These are phyloP conservation scores for Fraxinus pennsylvanica DNA, from an alignment of 257 asterid genomes.

Conservation along the genomic window DNA sequence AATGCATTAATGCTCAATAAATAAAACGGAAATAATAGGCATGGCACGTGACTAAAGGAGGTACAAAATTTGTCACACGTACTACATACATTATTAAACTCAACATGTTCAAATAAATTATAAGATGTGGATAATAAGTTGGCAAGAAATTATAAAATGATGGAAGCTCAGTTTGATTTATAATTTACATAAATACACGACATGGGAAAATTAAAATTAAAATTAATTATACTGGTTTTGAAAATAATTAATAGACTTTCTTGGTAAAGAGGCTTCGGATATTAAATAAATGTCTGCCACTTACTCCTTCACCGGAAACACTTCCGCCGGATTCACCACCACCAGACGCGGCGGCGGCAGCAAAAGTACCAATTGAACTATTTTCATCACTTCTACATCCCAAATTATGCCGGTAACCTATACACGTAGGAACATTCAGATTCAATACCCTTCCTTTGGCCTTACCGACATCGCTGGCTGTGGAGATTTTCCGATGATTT, in stretches of 20 bases:
- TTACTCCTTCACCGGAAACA: slow-evolving; percentile 59
- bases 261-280: slow-evolving; percentile 72
- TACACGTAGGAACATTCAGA: slow-evolving; percentile 80
- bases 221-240: neutral
- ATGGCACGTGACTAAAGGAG: neutral
- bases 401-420: slow-evolving; percentile 67
- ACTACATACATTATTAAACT: neutral
- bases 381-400: slow-evolving; percentile 59
- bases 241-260: slow-evolving; percentile 55
- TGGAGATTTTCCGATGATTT: slow-evolving; percentile 45
- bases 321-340: slow-evolving; percentile 30
- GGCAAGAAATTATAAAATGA: neutral
- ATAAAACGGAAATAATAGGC: neutral
- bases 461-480: slow-evolving; percentile 18
- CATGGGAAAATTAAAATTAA: neutral
- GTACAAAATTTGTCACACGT: neutral
- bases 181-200: neutral
- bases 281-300: slow-evolving; percentile 67
- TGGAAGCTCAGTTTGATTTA: neutral
- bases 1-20: neutral
- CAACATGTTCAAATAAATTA: neutral
- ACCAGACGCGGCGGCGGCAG: slow-evolving; percentile 21
- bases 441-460: slow-evolving; percentile 52
- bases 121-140: neutral
- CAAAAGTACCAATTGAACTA: slow-evolving; percentile 25